phyloP scores from a whole-genome alignment of 2,329 filamentous ascomycete species.

The Ophidiomyces ophidiicola region DNA sequence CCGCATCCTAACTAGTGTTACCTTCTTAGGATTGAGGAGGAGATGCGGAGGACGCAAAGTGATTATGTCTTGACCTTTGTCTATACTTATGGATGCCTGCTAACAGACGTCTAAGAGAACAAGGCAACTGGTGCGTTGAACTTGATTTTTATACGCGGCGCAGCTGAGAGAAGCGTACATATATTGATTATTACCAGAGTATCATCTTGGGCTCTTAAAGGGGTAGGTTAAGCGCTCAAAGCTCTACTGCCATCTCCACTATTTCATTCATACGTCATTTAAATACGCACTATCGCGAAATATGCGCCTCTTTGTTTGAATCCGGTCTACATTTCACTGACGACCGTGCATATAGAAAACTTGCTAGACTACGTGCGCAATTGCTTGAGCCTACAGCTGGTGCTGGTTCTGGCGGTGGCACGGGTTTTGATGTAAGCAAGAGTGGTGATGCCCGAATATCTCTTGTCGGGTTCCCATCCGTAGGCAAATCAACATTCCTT shows the following conservation, averaged over 20 bases:
- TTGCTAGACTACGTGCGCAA: constrained; percentile 85
- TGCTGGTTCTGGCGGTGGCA: constrained; percentile 61
- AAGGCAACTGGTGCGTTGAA: constrained; percentile 79
- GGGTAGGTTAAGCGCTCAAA: constrained; percentile 46
- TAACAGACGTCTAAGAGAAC: constrained; percentile 56
- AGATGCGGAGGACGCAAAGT: constrained; percentile 99
- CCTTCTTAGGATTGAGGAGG: constrained; percentile 81
- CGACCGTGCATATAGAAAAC: constrained; percentile 53
- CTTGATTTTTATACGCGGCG: constrained; percentile 5
- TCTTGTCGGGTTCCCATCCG: constrained; percentile 94
- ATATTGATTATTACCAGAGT: constrained; percentile 52
- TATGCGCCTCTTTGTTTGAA: not conserved
- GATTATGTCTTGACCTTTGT: constrained; percentile 28
- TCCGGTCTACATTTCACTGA: not conserved
- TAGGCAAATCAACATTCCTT: constrained; percentile 97
- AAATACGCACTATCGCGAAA: not conserved
- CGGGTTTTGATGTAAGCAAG: constrained; percentile 86
- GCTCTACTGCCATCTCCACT: not conserved
- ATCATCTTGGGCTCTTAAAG: constrained; percentile 94
- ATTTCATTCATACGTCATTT: not conserved
- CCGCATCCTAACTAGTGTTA: constrained; percentile 14
- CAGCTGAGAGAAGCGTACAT: constrained; percentile 9
- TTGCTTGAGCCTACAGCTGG: constrained; percentile 80
- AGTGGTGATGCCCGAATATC: constrained; percentile 93
- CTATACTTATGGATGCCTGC: constrained; percentile 10